Conservation (phyloP, 805 yeast species). For the Candida verbasci region DNA sequence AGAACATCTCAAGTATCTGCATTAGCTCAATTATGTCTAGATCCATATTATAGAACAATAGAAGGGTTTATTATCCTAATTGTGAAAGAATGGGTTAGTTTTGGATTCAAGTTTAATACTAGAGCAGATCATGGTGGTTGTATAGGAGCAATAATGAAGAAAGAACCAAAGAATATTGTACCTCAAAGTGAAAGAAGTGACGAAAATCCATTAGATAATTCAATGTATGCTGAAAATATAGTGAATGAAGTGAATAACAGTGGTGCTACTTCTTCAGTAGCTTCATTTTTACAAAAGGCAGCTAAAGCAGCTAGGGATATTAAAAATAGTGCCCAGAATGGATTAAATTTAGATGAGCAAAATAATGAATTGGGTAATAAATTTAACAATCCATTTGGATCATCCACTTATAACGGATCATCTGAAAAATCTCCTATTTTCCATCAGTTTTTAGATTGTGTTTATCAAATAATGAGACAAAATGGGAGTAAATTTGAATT, state of each 20-base stretch:
- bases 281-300: slow-evolving; percentile 37
- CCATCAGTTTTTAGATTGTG: slow-evolving; percentile 90
- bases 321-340: slow-evolving; percentile 31
- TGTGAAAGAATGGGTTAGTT: slow-evolving; percentile 94
- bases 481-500: slow-evolving; percentile 75
- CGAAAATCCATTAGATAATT: slow-evolving; percentile 7
- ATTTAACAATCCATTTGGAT: slow-evolving; percentile 14
- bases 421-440: slow-evolving; percentile 72
- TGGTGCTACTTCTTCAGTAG: slow-evolving; percentile 24
- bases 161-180: slow-evolving; percentile 9
- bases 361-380: slow-evolving; percentile 19
- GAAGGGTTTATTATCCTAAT: slow-evolving; percentile 82
- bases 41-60: slow-evolving; percentile 83
- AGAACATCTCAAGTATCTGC: slow-evolving; percentile 88
- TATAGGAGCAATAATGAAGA: slow-evolving; percentile 32
- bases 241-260: slow-evolving; percentile 1
- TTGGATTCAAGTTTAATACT: slow-evolving; percentile 87
- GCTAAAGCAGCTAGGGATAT: slow-evolving; percentile 40
- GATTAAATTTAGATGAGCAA: slow-evolving; percentile 13
- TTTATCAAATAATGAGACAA: slow-evolving; percentile 72
- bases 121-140: slow-evolving; percentile 72
- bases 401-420: slow-evolving; percentile 32
- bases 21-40: slow-evolving; percentile 78
- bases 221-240: slow-evolving; percentile 2
- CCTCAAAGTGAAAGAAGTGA: slow-evolving; percentile 2